A percentile compares a stretch with the other conserved stretches of the same genome.
Conservation (phyloP, 441 rosid genomes). For the Erodium trifolium region DNA sequence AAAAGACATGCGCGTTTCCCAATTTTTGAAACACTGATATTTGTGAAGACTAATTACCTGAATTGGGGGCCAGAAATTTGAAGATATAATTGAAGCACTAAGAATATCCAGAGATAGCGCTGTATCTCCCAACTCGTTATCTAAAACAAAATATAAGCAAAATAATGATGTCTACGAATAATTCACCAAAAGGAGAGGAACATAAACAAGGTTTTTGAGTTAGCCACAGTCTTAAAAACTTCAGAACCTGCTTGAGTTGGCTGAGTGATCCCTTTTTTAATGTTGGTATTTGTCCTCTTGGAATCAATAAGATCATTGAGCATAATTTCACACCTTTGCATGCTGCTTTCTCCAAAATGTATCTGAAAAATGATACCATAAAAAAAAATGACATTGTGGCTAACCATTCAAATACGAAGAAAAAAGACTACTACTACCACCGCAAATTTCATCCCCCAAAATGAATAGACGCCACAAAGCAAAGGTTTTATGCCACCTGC, state of each 20-base stretch:
- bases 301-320: conserved; percentile 94
- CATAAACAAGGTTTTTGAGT: conserved; percentile 8
- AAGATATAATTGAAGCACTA: conserved; percentile 78
- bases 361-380: conserved; percentile 38
- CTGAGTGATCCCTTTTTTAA: conserved; percentile 49
- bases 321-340: conserved; percentile 98
- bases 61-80: conserved; percentile 97
- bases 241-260: conserved; percentile 46
- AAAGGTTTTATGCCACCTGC: conserved; percentile 26
- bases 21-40: neutral
- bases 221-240: neutral
- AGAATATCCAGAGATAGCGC: conserved; percentile 54
- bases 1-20: neutral
- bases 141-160: conserved; percentile 27
- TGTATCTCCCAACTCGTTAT: conserved; percentile 33
- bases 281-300: conserved; percentile 81
- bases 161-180: neutral
- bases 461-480: neutral
- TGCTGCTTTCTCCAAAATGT: conserved; percentile 95
- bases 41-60: conserved; percentile 41
- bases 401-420: conserved; percentile 9
- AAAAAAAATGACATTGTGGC: conserved; percentile 10
- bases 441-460: no score
- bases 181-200: conserved; percentile 11
- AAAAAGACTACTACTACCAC: conserved; percentile 5